phyloP scores from a whole-genome alignment of 2,329 filamentous ascomycete species.

The Diaporthe helianthi region DNA sequence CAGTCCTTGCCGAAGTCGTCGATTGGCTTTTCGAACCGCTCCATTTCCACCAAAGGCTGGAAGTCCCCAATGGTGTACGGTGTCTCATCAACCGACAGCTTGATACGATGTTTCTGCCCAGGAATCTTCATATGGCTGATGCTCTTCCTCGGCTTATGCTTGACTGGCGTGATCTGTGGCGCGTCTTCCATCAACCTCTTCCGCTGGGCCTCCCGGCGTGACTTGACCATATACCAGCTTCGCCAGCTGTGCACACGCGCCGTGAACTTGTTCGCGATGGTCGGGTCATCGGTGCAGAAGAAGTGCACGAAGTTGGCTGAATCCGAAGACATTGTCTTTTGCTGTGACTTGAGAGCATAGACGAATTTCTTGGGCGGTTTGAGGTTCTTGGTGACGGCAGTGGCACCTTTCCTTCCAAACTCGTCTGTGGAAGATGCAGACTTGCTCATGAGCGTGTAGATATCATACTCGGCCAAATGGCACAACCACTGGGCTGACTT shows the following conservation, averaged over 20 bases:
- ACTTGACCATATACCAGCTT: conserved; percentile 86
- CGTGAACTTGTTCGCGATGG: conserved; percentile 73
- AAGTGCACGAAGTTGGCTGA: conserved; percentile 91
- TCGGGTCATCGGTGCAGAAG: conserved; percentile 80
- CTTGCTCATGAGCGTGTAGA: conserved; percentile 73
- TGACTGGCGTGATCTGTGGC: conserved; percentile 41
- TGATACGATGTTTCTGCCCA: conserved; percentile 45
- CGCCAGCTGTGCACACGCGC: conserved; percentile 80
- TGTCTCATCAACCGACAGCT: conserved; percentile 54
- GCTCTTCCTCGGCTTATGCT: conserved; percentile 42
- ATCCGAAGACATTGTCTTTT: conserved; percentile 85
- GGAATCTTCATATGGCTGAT: conserved; percentile 41
- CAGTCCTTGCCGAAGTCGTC: conserved; percentile 58
- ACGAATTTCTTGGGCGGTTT: conserved; percentile 86
- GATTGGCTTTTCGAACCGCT: conserved; percentile 61
- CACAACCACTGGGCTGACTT: conserved; percentile 77
- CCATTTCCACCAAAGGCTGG: conserved; percentile 70
- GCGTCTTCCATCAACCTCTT: conserved; percentile 41
- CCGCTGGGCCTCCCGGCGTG: conserved; percentile 39
- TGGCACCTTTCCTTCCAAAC: conserved; percentile 59
- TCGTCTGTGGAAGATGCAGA: conserved; percentile 41
- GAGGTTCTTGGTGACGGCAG: conserved; percentile 61
- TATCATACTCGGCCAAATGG: conserved; percentile 90
- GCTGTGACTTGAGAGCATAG: conserved; percentile 90
- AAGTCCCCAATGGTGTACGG: conserved; percentile 72